These are phyloP conservation scores for Exserohilum turcica DNA, from an alignment of 2,329 filamentous ascomycete species.

Conservation along the genomic window DNA sequence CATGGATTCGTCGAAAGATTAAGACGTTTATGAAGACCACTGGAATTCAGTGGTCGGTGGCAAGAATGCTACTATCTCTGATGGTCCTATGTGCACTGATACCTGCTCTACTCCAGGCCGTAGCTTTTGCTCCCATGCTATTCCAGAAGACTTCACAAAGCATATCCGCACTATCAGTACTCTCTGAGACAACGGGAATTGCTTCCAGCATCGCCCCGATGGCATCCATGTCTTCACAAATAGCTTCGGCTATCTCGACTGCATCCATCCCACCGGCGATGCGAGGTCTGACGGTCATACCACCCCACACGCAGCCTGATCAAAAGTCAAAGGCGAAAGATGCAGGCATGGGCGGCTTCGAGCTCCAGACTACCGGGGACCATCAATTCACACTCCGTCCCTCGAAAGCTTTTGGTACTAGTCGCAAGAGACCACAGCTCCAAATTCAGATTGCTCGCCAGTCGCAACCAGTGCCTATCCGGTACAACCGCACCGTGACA, in stretches of 20 bases:
- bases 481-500: conserved; percentile 57
- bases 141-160: conserved; percentile 13
- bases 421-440: conserved; percentile 54
- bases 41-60: not conserved
- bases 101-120: conserved; percentile 21
- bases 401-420: conserved; percentile 49
- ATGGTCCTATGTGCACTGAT: conserved; percentile 26
- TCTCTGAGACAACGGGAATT: conserved; percentile 4
- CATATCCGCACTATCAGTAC: conserved; percentile 3
- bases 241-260: conserved; percentile 4
- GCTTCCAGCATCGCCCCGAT: conserved; percentile 10
- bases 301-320: conserved; percentile 13
- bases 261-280: conserved; percentile 10
- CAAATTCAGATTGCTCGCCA: conserved; percentile 56
- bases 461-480: conserved; percentile 50
- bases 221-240: conserved; percentile 4
- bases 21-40: conserved; percentile 15
- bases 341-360: conserved; percentile 51
- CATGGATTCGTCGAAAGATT: conserved; percentile 8
- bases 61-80: conserved; percentile 14
- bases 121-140: conserved; percentile 18
- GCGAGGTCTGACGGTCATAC: conserved; percentile 26
- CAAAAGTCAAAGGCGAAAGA: conserved; percentile 17
- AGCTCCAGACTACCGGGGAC: conserved; percentile 60
- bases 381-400: conserved; percentile 60